Conservation (phyloP, 2,329 filamentous ascomycete species). For the Fusarium sp. region DNA sequence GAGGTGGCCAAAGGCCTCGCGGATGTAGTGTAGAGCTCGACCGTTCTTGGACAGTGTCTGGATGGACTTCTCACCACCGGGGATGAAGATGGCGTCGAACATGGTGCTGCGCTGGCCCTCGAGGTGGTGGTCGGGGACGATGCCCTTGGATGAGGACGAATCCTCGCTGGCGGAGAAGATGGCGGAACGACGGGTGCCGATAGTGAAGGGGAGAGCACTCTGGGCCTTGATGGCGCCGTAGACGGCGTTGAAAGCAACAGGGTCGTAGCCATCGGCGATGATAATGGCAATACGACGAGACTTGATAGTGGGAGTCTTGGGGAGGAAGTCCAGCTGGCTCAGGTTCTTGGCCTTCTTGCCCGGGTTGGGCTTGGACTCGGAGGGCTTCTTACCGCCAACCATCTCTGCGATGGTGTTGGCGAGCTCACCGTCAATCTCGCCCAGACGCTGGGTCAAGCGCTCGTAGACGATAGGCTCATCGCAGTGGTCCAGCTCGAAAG, state of each 20-base stretch:
- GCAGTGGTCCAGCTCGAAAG: constrained; percentile 84
- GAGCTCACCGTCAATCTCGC: constrained; percentile 77
- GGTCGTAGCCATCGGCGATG: constrained; percentile 81
- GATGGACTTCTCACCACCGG: constrained; percentile 74
- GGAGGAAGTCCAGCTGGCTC: constrained; percentile 75
- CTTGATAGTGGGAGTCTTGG: constrained; percentile 72
- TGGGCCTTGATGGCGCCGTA: constrained; percentile 70
- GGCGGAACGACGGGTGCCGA: constrained; percentile 73
- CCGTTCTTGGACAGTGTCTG: constrained; percentile 74
- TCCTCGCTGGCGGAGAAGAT: constrained; percentile 71
- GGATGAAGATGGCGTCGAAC: constrained; percentile 83
- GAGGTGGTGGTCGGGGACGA: constrained; percentile 80
- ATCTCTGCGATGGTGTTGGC: constrained; percentile 75
- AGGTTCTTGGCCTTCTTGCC: constrained; percentile 74
- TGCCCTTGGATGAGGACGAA: constrained; percentile 61
- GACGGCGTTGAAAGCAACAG: constrained; percentile 71
- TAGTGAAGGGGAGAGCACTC: constrained; percentile 76
- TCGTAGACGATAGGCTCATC: constrained; percentile 82
- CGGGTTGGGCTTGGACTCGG: constrained; percentile 68
- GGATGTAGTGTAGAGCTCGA: constrained; percentile 78
- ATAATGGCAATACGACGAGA: constrained; percentile 79
- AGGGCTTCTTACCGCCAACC: constrained; percentile 72
- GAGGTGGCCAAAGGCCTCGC: constrained; percentile 83
- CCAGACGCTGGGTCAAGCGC: constrained; percentile 72
- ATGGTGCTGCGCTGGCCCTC: constrained; percentile 83